These are phyloP conservation scores for Calycina herbarum DNA, from an alignment of 2,329 filamentous ascomycete genomes.

Conservation along the genomic window DNA sequence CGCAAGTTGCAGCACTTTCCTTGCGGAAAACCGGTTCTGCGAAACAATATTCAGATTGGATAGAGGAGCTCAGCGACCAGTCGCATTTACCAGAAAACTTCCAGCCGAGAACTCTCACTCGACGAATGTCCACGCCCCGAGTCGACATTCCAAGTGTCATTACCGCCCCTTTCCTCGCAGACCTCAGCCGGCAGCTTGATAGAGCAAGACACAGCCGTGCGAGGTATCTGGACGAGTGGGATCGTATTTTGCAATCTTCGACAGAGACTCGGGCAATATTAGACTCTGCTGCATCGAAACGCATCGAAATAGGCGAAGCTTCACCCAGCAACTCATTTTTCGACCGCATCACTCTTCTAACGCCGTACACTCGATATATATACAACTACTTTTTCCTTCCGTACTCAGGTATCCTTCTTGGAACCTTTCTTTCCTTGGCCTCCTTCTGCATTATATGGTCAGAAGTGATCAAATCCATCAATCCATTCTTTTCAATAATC, in stretches of 20 bases:
- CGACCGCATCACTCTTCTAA: conserved; percentile 62
- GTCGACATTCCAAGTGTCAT: conserved; percentile 73
- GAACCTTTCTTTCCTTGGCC: conserved; percentile 68
- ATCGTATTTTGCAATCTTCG: conserved; percentile 71
- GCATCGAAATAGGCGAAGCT: conserved; percentile 69
- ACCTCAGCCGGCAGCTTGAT: conserved; percentile 78
- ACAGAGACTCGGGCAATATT: conserved; percentile 76
- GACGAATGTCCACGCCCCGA: conserved; percentile 45
- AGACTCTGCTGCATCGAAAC: conserved; percentile 78
- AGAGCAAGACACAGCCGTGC: conserved; percentile 81
- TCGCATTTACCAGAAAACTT: conserved; percentile 64
- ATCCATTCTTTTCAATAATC: conserved; percentile 72
- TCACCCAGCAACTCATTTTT: conserved; percentile 56
- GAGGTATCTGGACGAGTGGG: conserved; percentile 85
- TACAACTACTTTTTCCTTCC: conserved; percentile 75
- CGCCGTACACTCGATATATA: conserved; percentile 79
- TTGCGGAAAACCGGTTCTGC: conserved; percentile 79
- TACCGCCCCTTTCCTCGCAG: conserved; percentile 89
- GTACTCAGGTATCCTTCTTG: conserved; percentile 61
- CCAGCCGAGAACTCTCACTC: conserved; percentile 45
- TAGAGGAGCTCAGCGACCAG: conserved; percentile 85
- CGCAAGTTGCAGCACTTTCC: conserved; percentile 75
- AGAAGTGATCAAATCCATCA: conserved; percentile 82
- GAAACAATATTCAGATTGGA: conserved; percentile 83
- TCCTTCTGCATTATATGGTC: conserved; percentile 90